Percentiles rank a stretch among this genome's conserved stretches.
phyloP scores from a whole-genome alignment of 495 filamentous ascomycete genomes.

The Pyronema domesticum region DNA sequence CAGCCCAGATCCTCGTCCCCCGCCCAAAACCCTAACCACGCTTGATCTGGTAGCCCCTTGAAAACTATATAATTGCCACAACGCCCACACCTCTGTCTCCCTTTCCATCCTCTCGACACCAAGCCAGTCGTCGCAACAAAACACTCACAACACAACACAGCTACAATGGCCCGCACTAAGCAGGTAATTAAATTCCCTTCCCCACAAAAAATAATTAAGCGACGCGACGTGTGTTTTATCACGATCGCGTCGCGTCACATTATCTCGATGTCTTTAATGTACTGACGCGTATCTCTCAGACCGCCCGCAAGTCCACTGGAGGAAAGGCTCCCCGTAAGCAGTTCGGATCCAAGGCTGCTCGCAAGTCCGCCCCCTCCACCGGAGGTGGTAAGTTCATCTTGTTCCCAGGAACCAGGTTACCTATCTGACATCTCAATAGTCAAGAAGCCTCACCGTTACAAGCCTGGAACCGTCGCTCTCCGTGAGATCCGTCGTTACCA shows the following conservation, averaged over 20 bases:
- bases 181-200: constrained; percentile 32
- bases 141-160: constrained; percentile 33
- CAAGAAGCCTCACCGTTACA: constrained; percentile 99
- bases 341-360: constrained; percentile 73
- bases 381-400: constrained; percentile 34
- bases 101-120: constrained; percentile 31
- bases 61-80: constrained; percentile 31
- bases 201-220: background rate
- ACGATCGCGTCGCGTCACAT: background rate
- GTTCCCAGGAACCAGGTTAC: constrained; percentile 29
- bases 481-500: constrained; percentile 99
- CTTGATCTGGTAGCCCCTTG: background rate
- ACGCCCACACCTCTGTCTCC: constrained; percentile 32
- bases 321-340: constrained; percentile 99
- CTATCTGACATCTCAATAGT: constrained; percentile 48
- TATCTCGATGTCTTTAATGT: background rate
- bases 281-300: constrained; percentile 29
- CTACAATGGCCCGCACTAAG: constrained; percentile 95
- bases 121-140: constrained; percentile 29
- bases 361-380: constrained; percentile 58
- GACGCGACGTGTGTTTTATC: background rate
- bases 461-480: constrained; percentile 99
- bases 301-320: constrained; percentile 98
- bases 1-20: background rate
- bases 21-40: constrained; percentile 2